Evolutionary conservation across 345 rosid genomes (phyloP), one percentile per base, ranked within the genome.

Genomic region (Citrus sp.): DNA sequence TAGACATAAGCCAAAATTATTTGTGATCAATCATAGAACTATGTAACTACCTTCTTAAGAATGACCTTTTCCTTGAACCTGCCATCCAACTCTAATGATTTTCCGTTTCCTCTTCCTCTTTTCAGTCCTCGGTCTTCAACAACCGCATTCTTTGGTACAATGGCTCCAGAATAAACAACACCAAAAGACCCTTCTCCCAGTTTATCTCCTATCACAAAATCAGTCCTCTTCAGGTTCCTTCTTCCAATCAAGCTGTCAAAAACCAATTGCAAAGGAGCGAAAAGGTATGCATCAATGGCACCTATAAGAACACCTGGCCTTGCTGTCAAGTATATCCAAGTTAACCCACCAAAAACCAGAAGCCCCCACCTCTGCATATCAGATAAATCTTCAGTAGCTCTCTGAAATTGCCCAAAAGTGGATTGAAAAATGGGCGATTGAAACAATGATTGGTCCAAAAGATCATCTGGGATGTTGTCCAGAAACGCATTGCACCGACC

Each of bases 111-210:
- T 76, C 82, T 82, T 62, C 90, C 91, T 58, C 88, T 86, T 81
- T 68, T 90, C 72, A 77, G 80, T 67, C 73, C 80, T 30, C 76
- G 82, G 65, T 87, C 93, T 78, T 92, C 90, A 25, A 51, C 80
- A 49, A 42, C 77, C 35, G 77, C 86, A 74, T 84, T 87, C 81
- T 89, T 91, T 16, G 98, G 98, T 81, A 90, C 88, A 72, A 93
- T 75, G 25, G 83, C 88, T 9, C 99, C 99, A 28, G 90, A 86
- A 77, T 96, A 93, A 35, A 96, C 99, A 67, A 93, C 81, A 40
- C 99, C 97, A 77, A 93, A 96, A 38, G 97, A 92, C 77, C 98
- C 99, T 89, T 93, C 99, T 13, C 99, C 99, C 28, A 96, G 66
- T 81, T 92, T 94, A 69, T 92, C 87, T 19, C 89, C 89, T 49